These are phyloP conservation scores for Fraxinus cuspidata DNA, from an alignment of 257 asterid genomes.

Conservation along the genomic window DNA sequence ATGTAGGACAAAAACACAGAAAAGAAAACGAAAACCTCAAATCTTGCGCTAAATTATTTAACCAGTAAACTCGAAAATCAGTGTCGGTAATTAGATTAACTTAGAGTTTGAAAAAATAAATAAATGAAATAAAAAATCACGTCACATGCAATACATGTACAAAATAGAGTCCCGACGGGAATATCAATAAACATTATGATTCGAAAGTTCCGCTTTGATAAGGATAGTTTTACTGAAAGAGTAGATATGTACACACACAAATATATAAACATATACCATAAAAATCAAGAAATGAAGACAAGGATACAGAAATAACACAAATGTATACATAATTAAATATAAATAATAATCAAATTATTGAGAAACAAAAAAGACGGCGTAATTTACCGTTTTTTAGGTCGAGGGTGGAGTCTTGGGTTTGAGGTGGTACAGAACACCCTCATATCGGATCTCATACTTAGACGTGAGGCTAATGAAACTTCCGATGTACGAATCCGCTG, in stretches of 20 bases:
- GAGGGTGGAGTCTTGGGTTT: constrained; percentile 68
- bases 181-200: background rate
- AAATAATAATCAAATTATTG: background rate
- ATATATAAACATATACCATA: background rate
- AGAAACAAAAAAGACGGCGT: no score
- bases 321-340: background rate
- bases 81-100: background rate
- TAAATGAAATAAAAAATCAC: background rate
- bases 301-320: constrained; percentile 5
- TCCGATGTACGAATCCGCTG: constrained; percentile 75
- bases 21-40: background rate
- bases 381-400: constrained; percentile 69
- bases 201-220: background rate
- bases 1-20: background rate
- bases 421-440: constrained; percentile 62
- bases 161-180: background rate
- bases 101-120: background rate
- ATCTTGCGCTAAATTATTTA: background rate
- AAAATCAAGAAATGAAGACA: constrained; percentile 2
- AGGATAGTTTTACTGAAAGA: background rate
- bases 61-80: background rate
- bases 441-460: constrained; percentile 80
- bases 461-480: constrained; percentile 69
- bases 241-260: background rate
- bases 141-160: background rate